Percentiles rank a stretch among this genome's conserved stretches.
Conservation (phyloP, 202 grass and related monocot genomes). For the Setaria italica region DNA sequence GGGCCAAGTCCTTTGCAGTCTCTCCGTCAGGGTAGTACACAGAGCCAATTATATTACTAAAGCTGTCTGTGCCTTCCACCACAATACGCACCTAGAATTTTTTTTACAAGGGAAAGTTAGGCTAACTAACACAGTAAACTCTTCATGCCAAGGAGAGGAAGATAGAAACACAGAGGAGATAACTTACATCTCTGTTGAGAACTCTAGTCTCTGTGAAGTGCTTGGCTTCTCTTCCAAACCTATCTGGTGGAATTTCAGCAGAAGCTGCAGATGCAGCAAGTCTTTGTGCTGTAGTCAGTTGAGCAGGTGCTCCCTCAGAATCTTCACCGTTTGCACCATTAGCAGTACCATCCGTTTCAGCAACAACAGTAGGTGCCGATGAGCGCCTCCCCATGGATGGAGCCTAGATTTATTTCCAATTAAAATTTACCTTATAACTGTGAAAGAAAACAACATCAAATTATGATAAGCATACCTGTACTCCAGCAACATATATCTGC, state of each 20-base stretch:
- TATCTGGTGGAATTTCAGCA: constrained; percentile 83
- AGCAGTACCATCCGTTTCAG: constrained; percentile 52
- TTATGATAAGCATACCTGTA: constrained; percentile 64
- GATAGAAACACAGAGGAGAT: constrained; percentile 25
- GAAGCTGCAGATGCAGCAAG: constrained; percentile 67
- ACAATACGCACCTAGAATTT: constrained; percentile 85
- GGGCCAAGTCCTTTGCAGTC: constrained; percentile 78
- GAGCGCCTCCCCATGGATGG: constrained; percentile 93
- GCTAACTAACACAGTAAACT: neutral
- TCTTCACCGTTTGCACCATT: constrained; percentile 67
- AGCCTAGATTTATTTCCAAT: constrained; percentile 56
- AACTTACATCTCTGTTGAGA: constrained; percentile 92
- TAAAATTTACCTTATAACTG: constrained; percentile 19
- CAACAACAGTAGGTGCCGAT: constrained; percentile 49
- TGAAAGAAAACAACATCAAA: constrained; percentile 29
- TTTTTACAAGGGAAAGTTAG: constrained; percentile 39
- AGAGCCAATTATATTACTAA: constrained; percentile 90
- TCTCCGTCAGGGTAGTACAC: constrained; percentile 97
- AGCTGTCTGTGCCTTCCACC: constrained; percentile 94
- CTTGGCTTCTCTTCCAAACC: constrained; percentile 91
- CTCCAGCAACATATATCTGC: constrained; percentile 95
- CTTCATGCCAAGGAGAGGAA: constrained; percentile 13
- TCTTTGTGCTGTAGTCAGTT: constrained; percentile 89
- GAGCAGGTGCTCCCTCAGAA: constrained; percentile 55
- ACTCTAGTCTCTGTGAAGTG: constrained; percentile 92